phyloP scores from a whole-genome alignment of 257 asterid genomes.

The Rubia yunnanensis region DNA sequence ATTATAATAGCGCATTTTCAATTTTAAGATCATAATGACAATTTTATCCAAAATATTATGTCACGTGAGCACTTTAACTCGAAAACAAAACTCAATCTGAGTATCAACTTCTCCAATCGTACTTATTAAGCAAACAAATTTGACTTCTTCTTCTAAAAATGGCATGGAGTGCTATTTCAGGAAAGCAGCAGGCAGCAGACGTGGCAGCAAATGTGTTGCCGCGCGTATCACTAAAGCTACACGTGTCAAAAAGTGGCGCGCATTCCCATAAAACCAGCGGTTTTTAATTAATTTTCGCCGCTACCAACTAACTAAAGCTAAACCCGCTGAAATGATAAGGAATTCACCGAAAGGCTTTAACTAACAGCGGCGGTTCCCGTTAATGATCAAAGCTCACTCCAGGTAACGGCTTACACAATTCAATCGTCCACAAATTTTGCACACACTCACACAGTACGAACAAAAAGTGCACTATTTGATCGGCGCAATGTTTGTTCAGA shows the following conservation, averaged over 20 bases:
- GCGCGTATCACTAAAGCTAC: background rate
- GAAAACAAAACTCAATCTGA: too few relatives aligned
- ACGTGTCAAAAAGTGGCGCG: background rate
- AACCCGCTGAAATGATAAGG: background rate
- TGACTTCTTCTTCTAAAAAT: too few relatives aligned
- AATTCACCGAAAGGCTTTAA: background rate
- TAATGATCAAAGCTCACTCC: background rate
- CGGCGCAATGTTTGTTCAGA: background rate
- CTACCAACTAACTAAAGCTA: background rate
- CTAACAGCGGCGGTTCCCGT: background rate
- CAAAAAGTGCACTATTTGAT: background rate
- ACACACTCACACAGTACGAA: background rate
- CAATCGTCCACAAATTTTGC: background rate
- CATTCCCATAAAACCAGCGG: background rate
- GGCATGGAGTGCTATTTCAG: background rate
- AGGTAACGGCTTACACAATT: background rate
- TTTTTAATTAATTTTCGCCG: background rate
- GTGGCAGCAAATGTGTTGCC: background rate
- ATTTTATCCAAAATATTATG: too few relatives aligned
- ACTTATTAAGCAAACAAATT: too few relatives aligned
- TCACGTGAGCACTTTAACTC: too few relatives aligned
- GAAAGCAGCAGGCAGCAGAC: background rate
- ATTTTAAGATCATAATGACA: too few relatives aligned
- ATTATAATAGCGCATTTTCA: too few relatives aligned
- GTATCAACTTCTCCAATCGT: too few relatives aligned